Evolutionary conservation across 371 early-diverging fungal genomes (phyloP), one percentile per base, ranked within the genome.

Genomic region (Lichtheimia ramosa): DNA sequence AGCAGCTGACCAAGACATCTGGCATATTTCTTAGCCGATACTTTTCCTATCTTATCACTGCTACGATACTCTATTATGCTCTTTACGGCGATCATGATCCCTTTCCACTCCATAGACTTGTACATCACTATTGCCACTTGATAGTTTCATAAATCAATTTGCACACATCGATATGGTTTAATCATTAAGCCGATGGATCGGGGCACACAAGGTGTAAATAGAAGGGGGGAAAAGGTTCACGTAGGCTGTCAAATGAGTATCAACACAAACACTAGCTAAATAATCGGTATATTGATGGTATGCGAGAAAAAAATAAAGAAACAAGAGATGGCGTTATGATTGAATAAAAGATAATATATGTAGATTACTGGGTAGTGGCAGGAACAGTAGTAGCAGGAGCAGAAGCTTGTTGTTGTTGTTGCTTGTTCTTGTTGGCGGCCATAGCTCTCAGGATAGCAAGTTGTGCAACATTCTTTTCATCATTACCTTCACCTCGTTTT

Each of bases 231-330:
- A n/a, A n/a, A 34, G 34, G 34, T 10, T 34, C 34, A 34, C 34
- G 10, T 34, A 34, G 10, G 34, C 34, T 34, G 34, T 34, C 34
- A 34, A 34, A 34, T 8, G 34, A 8, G 34, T 34, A 34, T 34
- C 6, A 34, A 34, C 34, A 34, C 34, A 34, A 34, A 8, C 34
- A 34, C 21, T 46, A 18, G 16, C 46, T 21, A 46, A 43, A 46
- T 46, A 46, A 18, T n/a, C 46, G 46, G 46, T 46, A 46, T 46
- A 46, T 46, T 46, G n/a, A 46, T 21, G 46, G 46, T 46, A 46
- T 46, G n/a, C 18, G 21, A 18, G 21, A 46, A n/a, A n/a, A n/a
- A n/a, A 46, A 7, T 7, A 21, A 46, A 16, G n/a, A 21, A 46
- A 46, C 18, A 21, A 21, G 21, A n/a, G 46, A 46, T n/a, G 46